Evolutionary conservation across 108 stramenopile species (phyloP).

Genomic region (Aurantiochytrium sp.): DNA sequence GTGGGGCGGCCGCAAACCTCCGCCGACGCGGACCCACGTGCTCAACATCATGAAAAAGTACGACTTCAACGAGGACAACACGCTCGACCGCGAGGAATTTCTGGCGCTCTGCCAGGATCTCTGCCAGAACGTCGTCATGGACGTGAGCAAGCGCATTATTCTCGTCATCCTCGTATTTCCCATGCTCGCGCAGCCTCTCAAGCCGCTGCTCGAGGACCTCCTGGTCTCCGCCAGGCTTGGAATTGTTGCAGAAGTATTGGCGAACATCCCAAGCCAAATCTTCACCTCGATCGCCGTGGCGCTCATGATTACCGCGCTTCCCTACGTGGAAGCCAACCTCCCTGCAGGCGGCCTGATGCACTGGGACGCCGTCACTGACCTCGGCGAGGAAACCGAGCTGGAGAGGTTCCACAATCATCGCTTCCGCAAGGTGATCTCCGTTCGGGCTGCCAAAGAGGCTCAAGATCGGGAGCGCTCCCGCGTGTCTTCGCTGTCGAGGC

Average conservation of each 20-base stretch:
- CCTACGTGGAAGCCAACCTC: slow-evolving; percentile 7
- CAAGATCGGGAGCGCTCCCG: no score
- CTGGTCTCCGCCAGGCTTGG: not conserved
- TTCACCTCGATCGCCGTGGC: not conserved
- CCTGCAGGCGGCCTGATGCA: not conserved
- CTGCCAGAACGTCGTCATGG: not conserved
- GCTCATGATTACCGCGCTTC: not conserved
- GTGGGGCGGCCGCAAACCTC: slow-evolving; percentile 23
- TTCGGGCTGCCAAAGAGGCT: not conserved
- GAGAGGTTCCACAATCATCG: not conserved
- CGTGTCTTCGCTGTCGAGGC: no score
- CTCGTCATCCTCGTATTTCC: slow-evolving; percentile 7
- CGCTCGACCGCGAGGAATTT: not conserved
- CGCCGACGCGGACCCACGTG: not conserved
- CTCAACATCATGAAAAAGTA: not conserved
- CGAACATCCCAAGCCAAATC: not conserved
- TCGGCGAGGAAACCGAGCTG: not conserved
- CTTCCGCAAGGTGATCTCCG: not conserved
- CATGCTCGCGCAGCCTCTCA: not conserved
- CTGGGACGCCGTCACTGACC: not conserved
- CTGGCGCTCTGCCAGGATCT: slow-evolving; percentile 13
- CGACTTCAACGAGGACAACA: not conserved
- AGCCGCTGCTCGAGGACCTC: not conserved
- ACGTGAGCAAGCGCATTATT: not conserved
- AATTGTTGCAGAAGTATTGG: not conserved